A percentile compares a stretch with the other conserved stretches of the same genome.
Evolutionary conservation across 140 eudicot genomes (phyloP).

Genomic region (Eryngium alpinum): DNA sequence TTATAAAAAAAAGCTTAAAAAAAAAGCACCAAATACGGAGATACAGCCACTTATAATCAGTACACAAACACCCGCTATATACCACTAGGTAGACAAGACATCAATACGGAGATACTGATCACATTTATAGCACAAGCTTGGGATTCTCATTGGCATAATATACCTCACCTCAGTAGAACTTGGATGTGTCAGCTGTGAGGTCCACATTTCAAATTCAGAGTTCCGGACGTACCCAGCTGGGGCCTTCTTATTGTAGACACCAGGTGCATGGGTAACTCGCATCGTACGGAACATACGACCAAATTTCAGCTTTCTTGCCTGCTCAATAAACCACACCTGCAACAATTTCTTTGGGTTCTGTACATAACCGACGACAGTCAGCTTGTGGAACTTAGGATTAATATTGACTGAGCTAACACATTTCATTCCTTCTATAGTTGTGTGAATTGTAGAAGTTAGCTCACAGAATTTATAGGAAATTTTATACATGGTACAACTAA

Average conservation of each 20-base stretch:
- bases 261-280: constrained; percentile 86
- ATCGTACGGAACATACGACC: constrained; percentile 96
- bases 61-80: not conserved
- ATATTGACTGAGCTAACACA: constrained; percentile 69
- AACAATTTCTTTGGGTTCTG: constrained; percentile 74
- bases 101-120: constrained; percentile 8
- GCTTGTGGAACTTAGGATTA: constrained; percentile 72
- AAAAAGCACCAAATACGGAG: no score
- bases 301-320: constrained; percentile 86
- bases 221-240: constrained; percentile 87
- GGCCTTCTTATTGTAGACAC: constrained; percentile 84
- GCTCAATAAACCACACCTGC: constrained; percentile 78
- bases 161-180: constrained; percentile 94
- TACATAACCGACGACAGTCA: constrained; percentile 81
- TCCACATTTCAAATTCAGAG: constrained; percentile 36
- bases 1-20: no score
- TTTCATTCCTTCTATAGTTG: constrained; percentile 90
- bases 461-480: no score
- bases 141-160: constrained; percentile 94
- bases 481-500: no score
- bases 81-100: not conserved
- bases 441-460: no score
- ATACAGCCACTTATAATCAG: no score
- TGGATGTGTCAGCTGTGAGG: constrained; percentile 60
- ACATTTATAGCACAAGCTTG: constrained; percentile 80